Base-by-base conservation (phyloP, 352 stramenopile genomes). In the Pythium periplocum region DNA sequence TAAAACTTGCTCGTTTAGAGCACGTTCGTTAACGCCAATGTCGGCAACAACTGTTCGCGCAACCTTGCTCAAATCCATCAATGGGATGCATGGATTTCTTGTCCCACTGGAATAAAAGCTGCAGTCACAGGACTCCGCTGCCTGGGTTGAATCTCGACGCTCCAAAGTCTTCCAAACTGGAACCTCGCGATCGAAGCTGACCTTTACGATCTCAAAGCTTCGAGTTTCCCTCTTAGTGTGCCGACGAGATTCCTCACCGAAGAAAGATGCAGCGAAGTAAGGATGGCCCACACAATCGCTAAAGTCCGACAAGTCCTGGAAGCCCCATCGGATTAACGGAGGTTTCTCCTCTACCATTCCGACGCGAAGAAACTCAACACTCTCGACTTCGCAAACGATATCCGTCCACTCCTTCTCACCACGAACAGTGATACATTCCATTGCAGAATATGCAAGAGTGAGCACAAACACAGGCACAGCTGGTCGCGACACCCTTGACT, bases 231-330 rank as follows among this genome's bases (percentile, higher is more conserved):
- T 64, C 11, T 65, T 66, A 62, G 68, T 83, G 17, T 83, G 38
- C 10, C 68, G 62, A 11, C 65, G 66, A 17, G 70, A 69, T 55
- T 83, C 70, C 17, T 88, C 70, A 9, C 66, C 63, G 60, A 84
- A 90, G 48, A 91, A 91, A 33, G 77, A 82, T 31, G 64, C 69
- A 11, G 77, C 78, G 39, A 89, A 91, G 43, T 87, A 91, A n/a
- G 80, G 80, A 39, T 91, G 80, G 1, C 73, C 82, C 12, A 88
- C 74, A 45, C 72, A 87, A 34, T 83, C 71, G 4, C 60, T 70
- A 46, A 85, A 73, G 33, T 64, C 44, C 8, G 52, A 55, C 6
- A 58, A 57, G 61, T 84, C 71, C 38, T 70, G 49, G 7, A 62
- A 69, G 4, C 75, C 75, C 73, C 75, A 86, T 33, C 65, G 64